These are phyloP conservation scores for Ustilago tritici DNA, from an alignment of 1,284 basidiomycete species.

Conservation along the genomic window DNA sequence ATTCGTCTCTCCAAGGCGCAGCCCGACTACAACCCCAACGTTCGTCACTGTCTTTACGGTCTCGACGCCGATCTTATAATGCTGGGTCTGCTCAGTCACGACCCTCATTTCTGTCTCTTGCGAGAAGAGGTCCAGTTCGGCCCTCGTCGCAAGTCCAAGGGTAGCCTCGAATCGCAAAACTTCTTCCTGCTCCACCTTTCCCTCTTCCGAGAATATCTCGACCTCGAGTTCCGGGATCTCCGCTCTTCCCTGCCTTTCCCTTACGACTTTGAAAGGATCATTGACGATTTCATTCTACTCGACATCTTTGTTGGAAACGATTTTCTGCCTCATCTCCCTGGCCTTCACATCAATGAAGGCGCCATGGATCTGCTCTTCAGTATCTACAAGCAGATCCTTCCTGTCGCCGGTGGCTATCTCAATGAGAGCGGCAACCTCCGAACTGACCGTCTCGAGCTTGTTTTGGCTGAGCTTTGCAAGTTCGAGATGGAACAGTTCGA, in stretches of 20 bases:
- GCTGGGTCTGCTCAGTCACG: slow-evolving; percentile 95
- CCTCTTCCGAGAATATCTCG: slow-evolving; percentile 94
- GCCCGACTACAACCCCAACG: slow-evolving; percentile 90
- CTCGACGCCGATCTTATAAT: slow-evolving; percentile 99
- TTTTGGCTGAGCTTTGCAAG: slow-evolving; percentile 86
- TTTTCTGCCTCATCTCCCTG: slow-evolving; percentile 94
- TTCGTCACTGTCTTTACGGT: slow-evolving; percentile 96
- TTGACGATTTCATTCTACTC: slow-evolving; percentile 97
- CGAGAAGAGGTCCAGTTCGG: slow-evolving; percentile 99
- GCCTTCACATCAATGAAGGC: slow-evolving; percentile 97
- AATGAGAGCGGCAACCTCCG: slow-evolving; percentile 90
- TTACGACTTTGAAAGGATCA: slow-evolving; percentile 89
- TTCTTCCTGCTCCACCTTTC: slow-evolving; percentile 96
- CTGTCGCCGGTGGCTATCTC: slow-evolving; percentile 88
- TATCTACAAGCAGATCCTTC: slow-evolving; percentile 92
- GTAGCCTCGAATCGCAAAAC: slow-evolving; percentile 87
- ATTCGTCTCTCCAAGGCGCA: slow-evolving; percentile 94
- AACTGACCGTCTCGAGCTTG: slow-evolving; percentile 82
- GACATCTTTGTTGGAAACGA: slow-evolving; percentile 98
- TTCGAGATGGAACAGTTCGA: slow-evolving; percentile 92
- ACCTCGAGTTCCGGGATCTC: slow-evolving; percentile 83
- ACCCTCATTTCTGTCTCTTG: slow-evolving; percentile 97
- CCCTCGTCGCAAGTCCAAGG: slow-evolving; percentile 74
- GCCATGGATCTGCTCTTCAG: slow-evolving; percentile 91
- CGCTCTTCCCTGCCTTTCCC: slow-evolving; percentile 72